These are phyloP conservation scores for Capniomyces stellatus DNA, from an alignment of 371 early-diverging fungal genomes.

Conservation along the genomic window DNA sequence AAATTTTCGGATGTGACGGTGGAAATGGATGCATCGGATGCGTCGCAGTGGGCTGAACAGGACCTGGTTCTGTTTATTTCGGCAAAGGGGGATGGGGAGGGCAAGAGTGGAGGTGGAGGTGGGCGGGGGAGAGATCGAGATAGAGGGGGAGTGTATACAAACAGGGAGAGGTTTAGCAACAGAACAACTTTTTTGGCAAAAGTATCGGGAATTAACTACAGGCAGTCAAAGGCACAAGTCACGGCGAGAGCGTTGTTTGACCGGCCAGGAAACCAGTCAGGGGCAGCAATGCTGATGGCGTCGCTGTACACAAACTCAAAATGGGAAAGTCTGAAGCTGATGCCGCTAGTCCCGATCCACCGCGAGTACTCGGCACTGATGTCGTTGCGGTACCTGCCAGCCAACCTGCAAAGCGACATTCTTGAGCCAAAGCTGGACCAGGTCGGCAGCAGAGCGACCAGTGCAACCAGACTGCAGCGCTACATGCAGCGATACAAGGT, in stretches of 20 bases:
- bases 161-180: slow-evolving; percentile 5
- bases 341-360: slow-evolving; percentile 44
- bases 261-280: slow-evolving; percentile 31
- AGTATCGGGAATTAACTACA: slow-evolving; percentile 27
- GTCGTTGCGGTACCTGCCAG: slow-evolving; percentile 33
- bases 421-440: slow-evolving; percentile 18
- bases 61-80: slow-evolving; percentile 26
- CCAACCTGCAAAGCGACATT: slow-evolving; percentile 42
- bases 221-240: slow-evolving; percentile 22
- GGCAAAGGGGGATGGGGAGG: background rate
- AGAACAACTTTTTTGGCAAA: slow-evolving; percentile 35
- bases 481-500: slow-evolving; percentile 45
- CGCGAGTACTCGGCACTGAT: slow-evolving; percentile 73
- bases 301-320: slow-evolving; percentile 16
- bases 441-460: slow-evolving; percentile 9
- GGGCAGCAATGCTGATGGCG: slow-evolving; percentile 12
- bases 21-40: slow-evolving; percentile 17
- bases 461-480: background rate
- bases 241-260: slow-evolving; percentile 22
- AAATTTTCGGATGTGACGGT: slow-evolving; percentile 55
- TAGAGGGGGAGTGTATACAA: slow-evolving; percentile 8
- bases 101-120: background rate
- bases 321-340: slow-evolving; percentile 26
- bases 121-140: slow-evolving; percentile 7
- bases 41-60: slow-evolving; percentile 19